A percentile compares a stretch with the other conserved stretches of the same genome.
phyloP scores from a whole-genome alignment of 805 yeast genomes.

The Lipomyces kockii region DNA sequence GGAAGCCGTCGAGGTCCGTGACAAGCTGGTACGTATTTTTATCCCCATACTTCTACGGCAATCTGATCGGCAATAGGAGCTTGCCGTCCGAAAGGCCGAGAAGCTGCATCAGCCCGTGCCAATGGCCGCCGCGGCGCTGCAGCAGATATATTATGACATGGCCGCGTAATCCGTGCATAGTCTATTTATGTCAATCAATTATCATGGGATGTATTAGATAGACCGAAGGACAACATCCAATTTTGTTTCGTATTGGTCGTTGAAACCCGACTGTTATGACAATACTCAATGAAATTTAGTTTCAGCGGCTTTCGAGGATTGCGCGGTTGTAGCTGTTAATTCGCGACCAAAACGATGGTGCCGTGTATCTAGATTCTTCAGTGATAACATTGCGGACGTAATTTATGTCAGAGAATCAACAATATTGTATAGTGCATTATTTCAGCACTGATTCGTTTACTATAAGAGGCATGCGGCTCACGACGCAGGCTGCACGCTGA shows the following conservation, averaged over 20 bases:
- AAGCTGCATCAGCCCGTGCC: slow-evolving; percentile 24
- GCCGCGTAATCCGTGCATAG: background rate
- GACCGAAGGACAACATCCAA: background rate
- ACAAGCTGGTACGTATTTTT: slow-evolving; percentile 7
- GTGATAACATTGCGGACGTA: too few species aligned
- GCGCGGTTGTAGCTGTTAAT: background rate
- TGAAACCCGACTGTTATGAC: background rate
- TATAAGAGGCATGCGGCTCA: too few species aligned
- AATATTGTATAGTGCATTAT: too few species aligned
- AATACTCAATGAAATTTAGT: too few species aligned
- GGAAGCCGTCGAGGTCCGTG: slow-evolving; percentile 10
- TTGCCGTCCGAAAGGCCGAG: slow-evolving; percentile 21
- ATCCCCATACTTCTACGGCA: background rate
- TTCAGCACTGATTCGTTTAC: too few species aligned
- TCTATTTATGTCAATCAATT: too few species aligned
- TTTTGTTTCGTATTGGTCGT: background rate
- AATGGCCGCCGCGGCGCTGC: slow-evolving; percentile 28
- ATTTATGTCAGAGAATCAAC: too few species aligned
- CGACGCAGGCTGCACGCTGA: too few species aligned
- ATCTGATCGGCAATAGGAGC: slow-evolving; percentile 1
- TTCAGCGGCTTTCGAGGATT: too few species aligned
- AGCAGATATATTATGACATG: slow-evolving; percentile 16
- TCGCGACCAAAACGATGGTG: too few species aligned
- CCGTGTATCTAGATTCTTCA: too few species aligned
- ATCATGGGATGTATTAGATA: background rate